Percentiles rank a stretch among this genome's conserved stretches.
These are phyloP conservation scores for Epichloe festucae DNA, from an alignment of 2,329 filamentous ascomycete species.

Conservation along the genomic window DNA sequence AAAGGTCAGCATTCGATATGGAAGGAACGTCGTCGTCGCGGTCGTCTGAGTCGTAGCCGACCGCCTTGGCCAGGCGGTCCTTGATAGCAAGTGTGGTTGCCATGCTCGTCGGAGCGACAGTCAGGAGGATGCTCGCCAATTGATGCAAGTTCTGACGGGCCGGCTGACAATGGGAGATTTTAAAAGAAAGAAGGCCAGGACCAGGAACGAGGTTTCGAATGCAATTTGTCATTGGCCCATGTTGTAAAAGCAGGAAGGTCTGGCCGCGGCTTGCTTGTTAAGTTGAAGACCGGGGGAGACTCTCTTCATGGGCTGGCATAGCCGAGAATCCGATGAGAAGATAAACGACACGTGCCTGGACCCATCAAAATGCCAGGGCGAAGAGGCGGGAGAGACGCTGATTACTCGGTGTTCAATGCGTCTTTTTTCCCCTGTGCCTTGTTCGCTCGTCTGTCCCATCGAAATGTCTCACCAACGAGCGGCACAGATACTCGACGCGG, in stretches of 20 bases:
- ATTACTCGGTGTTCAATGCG: background rate
- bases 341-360: too few relatives aligned
- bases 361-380: too few relatives aligned
- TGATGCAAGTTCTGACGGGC: background rate
- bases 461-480: background rate
- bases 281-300: background rate
- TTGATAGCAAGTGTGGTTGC: conserved; percentile 8
- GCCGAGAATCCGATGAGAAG: too few relatives aligned
- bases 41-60: conserved; percentile 20
- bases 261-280: background rate
- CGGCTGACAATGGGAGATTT: background rate
- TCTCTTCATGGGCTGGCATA: background rate
- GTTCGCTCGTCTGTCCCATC: background rate
- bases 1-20: conserved; percentile 24
- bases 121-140: background rate
- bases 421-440: background rate
- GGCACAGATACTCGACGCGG: background rate
- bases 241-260: background rate
- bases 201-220: background rate
- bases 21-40: conserved; percentile 21
- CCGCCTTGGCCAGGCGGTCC: conserved; percentile 17
- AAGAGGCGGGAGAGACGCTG: too few relatives aligned
- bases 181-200: background rate
- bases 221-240: background rate
- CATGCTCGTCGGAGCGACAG: background rate